Evolutionary conservation across 164 flowering plant genomes (phyloP).

Genomic region (Cinnamomum chago): DNA sequence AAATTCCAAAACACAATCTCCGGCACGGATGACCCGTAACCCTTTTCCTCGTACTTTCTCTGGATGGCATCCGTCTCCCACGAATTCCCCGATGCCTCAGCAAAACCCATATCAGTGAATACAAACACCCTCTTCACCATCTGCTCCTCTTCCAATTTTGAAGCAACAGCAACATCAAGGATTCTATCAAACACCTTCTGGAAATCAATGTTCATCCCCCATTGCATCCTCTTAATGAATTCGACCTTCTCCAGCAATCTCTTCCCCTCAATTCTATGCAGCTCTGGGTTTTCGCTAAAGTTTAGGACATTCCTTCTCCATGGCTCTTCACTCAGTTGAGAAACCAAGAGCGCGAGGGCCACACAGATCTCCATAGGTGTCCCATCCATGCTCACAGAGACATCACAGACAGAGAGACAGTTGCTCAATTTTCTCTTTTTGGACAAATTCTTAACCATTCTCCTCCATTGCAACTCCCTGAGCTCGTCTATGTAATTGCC

Average conservation of each 20-base stretch:
- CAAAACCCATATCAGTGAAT: constrained; percentile 63
- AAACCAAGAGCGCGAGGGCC: constrained; percentile 26
- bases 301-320: constrained; percentile 31
- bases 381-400: constrained; percentile 28
- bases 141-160: constrained; percentile 17
- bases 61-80: constrained; percentile 48
- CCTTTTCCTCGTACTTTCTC: constrained; percentile 32
- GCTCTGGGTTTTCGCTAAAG: constrained; percentile 19
- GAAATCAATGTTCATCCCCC: constrained; percentile 26
- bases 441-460: constrained; percentile 37
- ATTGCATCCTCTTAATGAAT: constrained; percentile 21
- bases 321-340: constrained; percentile 29
- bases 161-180: constrained; percentile 14
- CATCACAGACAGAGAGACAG: constrained; percentile 32
- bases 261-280: constrained; percentile 9
- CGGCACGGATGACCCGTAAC: constrained; percentile 29
- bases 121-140: constrained; percentile 49
- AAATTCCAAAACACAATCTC: constrained; percentile 56
- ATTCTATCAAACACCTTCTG: constrained; percentile 31
- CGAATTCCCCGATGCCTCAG: constrained; percentile 24
- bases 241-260: constrained; percentile 12
- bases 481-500: constrained; percentile 19
- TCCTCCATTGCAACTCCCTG: constrained; percentile 48
- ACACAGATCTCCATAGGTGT: constrained; percentile 26
- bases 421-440: constrained; percentile 25